Conservation (phyloP, 164 flowering plant species). For the Malania oleifera region DNA sequence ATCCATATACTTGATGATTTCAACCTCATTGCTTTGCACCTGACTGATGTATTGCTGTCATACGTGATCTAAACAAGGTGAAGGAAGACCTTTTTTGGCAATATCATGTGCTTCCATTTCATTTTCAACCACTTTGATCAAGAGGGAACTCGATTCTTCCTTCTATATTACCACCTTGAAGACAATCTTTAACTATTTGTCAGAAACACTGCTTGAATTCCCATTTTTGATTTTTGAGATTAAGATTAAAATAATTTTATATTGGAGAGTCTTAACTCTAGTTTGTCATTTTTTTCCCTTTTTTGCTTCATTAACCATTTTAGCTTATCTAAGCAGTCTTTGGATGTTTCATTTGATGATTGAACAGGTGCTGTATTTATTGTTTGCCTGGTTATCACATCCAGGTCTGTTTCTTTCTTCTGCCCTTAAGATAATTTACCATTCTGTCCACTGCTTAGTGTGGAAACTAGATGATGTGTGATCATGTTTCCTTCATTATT, state of each 20-base stretch:
- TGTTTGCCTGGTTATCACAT: conserved; percentile 81
- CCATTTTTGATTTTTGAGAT: too few relatives aligned
- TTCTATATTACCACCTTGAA: neutral
- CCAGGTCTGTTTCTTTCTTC: conserved; percentile 60
- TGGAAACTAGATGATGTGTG: neutral
- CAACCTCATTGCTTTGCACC: too few relatives aligned
- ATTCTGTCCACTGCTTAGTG: neutral
- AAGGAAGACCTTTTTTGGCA: too few relatives aligned
- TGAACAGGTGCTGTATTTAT: conserved; percentile 84
- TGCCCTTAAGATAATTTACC: neutral
- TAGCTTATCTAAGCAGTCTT: neutral
- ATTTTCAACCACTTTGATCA: neutral
- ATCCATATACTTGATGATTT: too few relatives aligned
- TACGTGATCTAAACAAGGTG: too few relatives aligned
- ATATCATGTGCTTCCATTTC: too few relatives aligned
- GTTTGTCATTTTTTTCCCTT: too few relatives aligned
- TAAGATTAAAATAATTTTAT: too few relatives aligned
- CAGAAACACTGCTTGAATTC: too few relatives aligned
- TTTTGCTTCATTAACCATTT: too few relatives aligned
- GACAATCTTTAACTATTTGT: neutral
- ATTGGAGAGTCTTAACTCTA: too few relatives aligned
- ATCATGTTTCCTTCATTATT: neutral
- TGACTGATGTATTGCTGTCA: too few relatives aligned
- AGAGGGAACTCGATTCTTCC: neutral
- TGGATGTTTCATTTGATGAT: conserved; percentile 14